These are phyloP conservation scores for Bolboschoenoplectus hybrid DNA, from an alignment of 202 grass and related monocot species.

Conservation along the genomic window DNA sequence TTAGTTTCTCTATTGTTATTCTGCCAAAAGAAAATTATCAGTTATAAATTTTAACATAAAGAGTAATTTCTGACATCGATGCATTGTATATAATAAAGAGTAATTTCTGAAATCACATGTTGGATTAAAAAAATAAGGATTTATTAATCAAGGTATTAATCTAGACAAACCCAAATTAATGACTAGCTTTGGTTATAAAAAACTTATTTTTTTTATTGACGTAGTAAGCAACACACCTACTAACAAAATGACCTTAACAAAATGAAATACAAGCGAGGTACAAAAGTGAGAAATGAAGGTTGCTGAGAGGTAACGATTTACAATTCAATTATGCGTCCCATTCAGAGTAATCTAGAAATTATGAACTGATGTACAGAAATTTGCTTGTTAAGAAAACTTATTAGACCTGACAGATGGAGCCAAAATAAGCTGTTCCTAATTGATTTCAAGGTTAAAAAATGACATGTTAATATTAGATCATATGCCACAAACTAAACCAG, in stretches of 20 bases:
- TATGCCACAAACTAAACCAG: conserved; percentile 3
- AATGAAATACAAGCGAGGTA: neutral
- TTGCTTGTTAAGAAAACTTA: neutral
- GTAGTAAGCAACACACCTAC: neutral
- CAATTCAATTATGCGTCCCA: neutral
- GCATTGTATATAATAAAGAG: neutral
- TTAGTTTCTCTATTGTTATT: neutral
- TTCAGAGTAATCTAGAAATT: neutral
- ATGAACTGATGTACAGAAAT: neutral
- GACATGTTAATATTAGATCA: neutral
- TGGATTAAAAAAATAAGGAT: neutral
- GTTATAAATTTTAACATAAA: neutral
- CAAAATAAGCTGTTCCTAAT: neutral
- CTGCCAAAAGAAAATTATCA: neutral
- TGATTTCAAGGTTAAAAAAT: neutral
- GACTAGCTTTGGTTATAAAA: neutral
- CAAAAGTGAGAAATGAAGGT: neutral
- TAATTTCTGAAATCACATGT: neutral
- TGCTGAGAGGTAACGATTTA: neutral
- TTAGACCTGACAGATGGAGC: neutral
- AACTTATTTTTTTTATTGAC: neutral
- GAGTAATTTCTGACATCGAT: neutral
- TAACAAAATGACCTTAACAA: neutral
- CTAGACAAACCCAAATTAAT: neutral
- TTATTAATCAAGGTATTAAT: neutral